Percentiles rank a stretch among this genome's conserved stretches.
These are phyloP conservation scores for Thalassiosira hispida DNA, from an alignment of 352 stramenopile species.

Conservation along the genomic window DNA sequence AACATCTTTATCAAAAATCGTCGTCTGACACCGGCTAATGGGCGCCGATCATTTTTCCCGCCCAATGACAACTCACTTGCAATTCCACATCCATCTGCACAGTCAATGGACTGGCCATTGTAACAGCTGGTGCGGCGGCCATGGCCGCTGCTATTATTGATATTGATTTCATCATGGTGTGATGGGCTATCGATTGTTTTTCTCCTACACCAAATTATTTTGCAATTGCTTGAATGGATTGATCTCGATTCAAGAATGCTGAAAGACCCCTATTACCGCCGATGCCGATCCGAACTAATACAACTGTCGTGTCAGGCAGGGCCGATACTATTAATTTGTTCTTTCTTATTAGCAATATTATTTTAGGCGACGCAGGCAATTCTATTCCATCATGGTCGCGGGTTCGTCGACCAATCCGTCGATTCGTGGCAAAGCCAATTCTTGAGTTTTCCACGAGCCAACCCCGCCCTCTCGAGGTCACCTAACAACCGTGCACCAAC, in stretches of 20 bases:
- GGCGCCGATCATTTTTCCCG: background rate
- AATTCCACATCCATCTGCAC: background rate
- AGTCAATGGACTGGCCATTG: background rate
- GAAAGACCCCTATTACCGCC: too few relatives aligned
- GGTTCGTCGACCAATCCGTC: background rate
- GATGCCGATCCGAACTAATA: too few relatives aligned
- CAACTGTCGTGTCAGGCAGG: too few relatives aligned
- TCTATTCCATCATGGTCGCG: too few relatives aligned
- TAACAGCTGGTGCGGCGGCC: background rate
- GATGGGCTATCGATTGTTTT: background rate
- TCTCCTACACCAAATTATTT: background rate
- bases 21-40: too few relatives aligned
- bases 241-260: too few relatives aligned
- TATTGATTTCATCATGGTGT: background rate
- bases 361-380: too few relatives aligned
- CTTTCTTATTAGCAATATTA: too few relatives aligned
- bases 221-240: background rate
- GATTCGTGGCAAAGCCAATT: background rate
- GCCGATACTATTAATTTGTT: too few relatives aligned
- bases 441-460: background rate
- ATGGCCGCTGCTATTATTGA: constrained; percentile 1
- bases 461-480: background rate
- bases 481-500: background rate
- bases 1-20: too few relatives aligned
- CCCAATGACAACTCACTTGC: background rate